These are phyloP conservation scores for Microthlaspi erraticum DNA, from an alignment of 345 rosid genomes.

Conservation along the genomic window DNA sequence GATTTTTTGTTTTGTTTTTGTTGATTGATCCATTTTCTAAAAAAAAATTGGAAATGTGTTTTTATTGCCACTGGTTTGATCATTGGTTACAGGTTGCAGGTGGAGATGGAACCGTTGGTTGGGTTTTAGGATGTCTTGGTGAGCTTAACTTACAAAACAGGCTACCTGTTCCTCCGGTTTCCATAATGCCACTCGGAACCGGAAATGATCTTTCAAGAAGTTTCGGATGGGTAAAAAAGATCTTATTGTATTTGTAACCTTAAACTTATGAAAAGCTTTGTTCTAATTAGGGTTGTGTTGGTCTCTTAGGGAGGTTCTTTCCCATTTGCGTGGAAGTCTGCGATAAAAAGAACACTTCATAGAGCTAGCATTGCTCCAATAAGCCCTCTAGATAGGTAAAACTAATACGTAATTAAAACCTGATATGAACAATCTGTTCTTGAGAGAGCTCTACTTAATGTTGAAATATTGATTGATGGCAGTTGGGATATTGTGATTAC, in stretches of 20 bases:
- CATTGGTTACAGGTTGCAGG: conserved; percentile 81
- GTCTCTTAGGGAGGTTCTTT: conserved; percentile 84
- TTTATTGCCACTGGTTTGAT: conserved; percentile 29
- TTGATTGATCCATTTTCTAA: not conserved
- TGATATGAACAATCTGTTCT: conserved; percentile 8
- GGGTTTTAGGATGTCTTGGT: conserved; percentile 89
- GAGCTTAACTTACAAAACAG: conserved; percentile 61
- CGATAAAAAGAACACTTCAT: conserved; percentile 76
- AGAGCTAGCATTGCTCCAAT: conserved; percentile 61
- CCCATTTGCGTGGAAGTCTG: conserved; percentile 96
- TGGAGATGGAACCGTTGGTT: conserved; percentile 99
- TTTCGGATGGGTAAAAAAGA: conserved; percentile 80
- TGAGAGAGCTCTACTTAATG: not conserved
- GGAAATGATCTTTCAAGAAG: conserved; percentile 95
- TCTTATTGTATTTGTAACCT: not conserved
- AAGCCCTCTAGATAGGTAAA: conserved; percentile 82
- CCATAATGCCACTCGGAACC: conserved; percentile 94
- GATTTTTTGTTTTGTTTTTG: not conserved
- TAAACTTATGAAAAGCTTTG: conserved; percentile 4
- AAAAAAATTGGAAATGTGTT: not conserved
- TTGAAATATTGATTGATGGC: conserved; percentile 44
- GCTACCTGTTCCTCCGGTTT: conserved; percentile 81
- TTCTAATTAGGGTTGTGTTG: conserved; percentile 35
- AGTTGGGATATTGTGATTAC: conserved; percentile 82
- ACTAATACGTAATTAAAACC: not conserved